Evolutionary conservation across 805 yeast species (phyloP).

Genomic region (Tetrapisispora nanseiensis): DNA sequence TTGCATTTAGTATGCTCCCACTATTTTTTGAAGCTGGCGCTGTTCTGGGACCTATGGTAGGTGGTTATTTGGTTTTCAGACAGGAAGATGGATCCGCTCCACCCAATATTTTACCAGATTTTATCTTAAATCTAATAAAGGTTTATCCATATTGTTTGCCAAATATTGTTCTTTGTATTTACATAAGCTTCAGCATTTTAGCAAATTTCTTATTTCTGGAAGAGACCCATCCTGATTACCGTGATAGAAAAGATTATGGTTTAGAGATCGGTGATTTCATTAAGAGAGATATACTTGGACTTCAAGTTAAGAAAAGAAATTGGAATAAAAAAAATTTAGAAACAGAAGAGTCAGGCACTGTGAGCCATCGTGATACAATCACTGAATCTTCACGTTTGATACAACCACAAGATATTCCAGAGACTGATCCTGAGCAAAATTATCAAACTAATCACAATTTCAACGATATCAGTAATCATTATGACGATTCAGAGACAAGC

Average conservation of each 20-base stretch:
- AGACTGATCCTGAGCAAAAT: not conserved
- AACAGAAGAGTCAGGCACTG: too few relatives aligned
- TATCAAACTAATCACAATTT: not conserved
- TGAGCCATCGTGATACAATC: not conserved
- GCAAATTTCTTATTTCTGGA: constrained; percentile 40
- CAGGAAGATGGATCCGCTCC: constrained; percentile 22
- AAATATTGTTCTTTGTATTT: constrained; percentile 36
- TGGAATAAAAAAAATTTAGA: constrained; percentile 13
- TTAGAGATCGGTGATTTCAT: constrained; percentile 36
- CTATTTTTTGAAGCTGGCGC: constrained; percentile 52
- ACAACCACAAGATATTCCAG: not conserved
- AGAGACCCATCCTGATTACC: constrained; percentile 39
- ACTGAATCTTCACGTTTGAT: not conserved
- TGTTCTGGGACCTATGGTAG: constrained; percentile 52
- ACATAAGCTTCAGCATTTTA: constrained; percentile 31
- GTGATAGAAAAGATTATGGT: constrained; percentile 36
- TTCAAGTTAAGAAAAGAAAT: constrained; percentile 18
- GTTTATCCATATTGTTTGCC: constrained; percentile 44
- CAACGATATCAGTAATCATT: not conserved
- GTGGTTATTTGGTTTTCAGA: constrained; percentile 43
- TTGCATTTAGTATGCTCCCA: constrained; percentile 55
- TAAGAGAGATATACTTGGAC: constrained; percentile 11
- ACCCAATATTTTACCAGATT: constrained; percentile 9
- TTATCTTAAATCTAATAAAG: constrained; percentile 25
- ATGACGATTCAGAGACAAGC: not conserved